Evolutionary conservation across 1,284 basidiomycete species (phyloP).

Genomic region (Pascua sp.): DNA sequence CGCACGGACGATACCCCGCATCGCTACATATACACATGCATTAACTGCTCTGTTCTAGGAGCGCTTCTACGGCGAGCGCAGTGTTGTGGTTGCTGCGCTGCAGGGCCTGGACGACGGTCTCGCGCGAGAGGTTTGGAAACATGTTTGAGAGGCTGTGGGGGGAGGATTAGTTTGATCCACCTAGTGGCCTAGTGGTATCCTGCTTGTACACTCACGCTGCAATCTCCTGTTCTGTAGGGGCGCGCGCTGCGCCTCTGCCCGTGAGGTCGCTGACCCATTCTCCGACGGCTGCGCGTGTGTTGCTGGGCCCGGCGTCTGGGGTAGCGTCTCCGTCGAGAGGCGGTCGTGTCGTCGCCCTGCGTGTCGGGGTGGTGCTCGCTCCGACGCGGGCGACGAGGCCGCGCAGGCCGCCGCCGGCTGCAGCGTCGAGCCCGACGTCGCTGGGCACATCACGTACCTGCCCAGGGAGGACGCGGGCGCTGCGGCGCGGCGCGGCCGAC

Average conservation of each 20-base stretch:
- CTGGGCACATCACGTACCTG: constrained; percentile 31
- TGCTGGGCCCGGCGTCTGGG: constrained; percentile 7
- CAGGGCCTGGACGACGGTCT: constrained; percentile 70
- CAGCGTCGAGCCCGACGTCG: background rate
- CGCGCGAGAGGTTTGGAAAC: constrained; percentile 74
- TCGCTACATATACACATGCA: constrained; percentile 12
- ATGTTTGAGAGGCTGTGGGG: constrained; percentile 65
- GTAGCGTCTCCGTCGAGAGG: background rate
- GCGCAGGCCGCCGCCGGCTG: constrained; percentile 36
- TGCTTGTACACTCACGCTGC: constrained; percentile 34
- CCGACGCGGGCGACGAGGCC: constrained; percentile 17
- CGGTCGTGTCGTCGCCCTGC: background rate
- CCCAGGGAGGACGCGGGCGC: constrained; percentile 61
- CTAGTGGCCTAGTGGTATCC: too few relatives aligned
- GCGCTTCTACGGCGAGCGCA: constrained; percentile 74
- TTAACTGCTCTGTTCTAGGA: constrained; percentile 48
- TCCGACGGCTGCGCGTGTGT: constrained; percentile 58
- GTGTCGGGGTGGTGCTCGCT: constrained; percentile 12
- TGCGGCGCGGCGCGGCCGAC: constrained; percentile 57
- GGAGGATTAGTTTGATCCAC: background rate
- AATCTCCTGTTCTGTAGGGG: constrained; percentile 71
- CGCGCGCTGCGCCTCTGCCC: constrained; percentile 61
- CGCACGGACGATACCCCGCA: constrained; percentile 4
- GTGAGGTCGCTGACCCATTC: constrained; percentile 79
- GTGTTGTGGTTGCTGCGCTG: constrained; percentile 70